Conservation (phyloP, 2,329 filamentous ascomycete genomes). For the Phaeomoniella chlamydospora region DNA sequence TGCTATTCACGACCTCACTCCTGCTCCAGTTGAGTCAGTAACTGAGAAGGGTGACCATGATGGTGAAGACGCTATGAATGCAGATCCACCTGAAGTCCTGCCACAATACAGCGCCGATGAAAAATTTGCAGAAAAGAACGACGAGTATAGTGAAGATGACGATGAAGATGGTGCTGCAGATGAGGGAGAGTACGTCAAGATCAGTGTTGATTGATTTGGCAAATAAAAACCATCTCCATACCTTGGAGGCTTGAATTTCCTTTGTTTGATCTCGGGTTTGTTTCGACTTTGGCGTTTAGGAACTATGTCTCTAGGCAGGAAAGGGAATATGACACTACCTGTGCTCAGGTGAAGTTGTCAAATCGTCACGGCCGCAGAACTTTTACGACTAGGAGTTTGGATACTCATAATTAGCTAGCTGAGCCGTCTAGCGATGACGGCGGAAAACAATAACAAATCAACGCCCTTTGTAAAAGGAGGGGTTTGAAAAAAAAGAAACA, state of each 20-base stretch:
- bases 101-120: constrained; percentile 12
- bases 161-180: constrained; percentile 6
- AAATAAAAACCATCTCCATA: background rate
- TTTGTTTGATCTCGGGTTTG: no score
- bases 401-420: no score
- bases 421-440: no score
- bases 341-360: no score
- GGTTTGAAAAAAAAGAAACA: no score
- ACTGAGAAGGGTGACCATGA: constrained; percentile 14
- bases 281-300: no score
- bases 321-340: no score
- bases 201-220: constrained; percentile 36
- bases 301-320: background rate
- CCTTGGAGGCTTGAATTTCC: no score
- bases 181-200: constrained; percentile 37
- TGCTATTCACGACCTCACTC: constrained; percentile 6
- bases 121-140: constrained; percentile 3
- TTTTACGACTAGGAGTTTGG: no score
- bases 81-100: constrained; percentile 8
- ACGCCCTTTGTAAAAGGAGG: no score
- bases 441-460: no score
- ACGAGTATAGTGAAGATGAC: constrained; percentile 10
- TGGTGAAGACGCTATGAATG: constrained; percentile 8
- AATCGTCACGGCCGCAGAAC: no score
- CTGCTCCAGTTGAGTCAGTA: constrained; percentile 5